A percentile compares a stretch with the other conserved stretches of the same genome.
These are phyloP conservation scores for Saccharomyces kudriavzevii DNA, from an alignment of 805 yeast genomes.

Conservation along the genomic window DNA sequence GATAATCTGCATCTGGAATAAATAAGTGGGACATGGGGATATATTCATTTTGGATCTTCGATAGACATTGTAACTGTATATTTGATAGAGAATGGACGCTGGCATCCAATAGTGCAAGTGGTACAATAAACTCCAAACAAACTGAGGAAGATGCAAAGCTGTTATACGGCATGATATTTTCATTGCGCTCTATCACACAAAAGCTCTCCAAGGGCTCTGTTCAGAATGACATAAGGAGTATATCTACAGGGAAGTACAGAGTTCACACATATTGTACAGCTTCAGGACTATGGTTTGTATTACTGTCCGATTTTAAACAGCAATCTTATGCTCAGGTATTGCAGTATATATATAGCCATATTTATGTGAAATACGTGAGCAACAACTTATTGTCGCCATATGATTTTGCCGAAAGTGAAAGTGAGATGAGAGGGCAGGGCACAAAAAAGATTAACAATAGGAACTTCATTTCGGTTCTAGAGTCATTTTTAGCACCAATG, in stretches of 20 bases:
- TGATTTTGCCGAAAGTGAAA: constrained; percentile 26
- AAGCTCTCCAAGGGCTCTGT: constrained; percentile 34
- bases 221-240: constrained; percentile 29
- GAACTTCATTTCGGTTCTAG: constrained; percentile 22
- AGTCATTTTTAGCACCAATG: constrained; percentile 27
- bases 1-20: background rate
- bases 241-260: constrained; percentile 68
- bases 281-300: constrained; percentile 66
- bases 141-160: constrained; percentile 69
- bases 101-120: constrained; percentile 26
- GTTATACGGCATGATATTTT: constrained; percentile 76
- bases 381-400: constrained; percentile 26
- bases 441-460: constrained; percentile 25
- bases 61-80: constrained; percentile 86
- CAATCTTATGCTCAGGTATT: constrained; percentile 23
- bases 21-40: constrained; percentile 38
- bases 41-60: constrained; percentile 83
- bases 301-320: constrained; percentile 54
- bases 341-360: constrained; percentile 26
- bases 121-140: constrained; percentile 44
- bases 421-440: constrained; percentile 29
- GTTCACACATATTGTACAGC: constrained; percentile 76
- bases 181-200: constrained; percentile 68
- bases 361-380: constrained; percentile 26
- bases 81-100: constrained; percentile 66